phyloP scores from a whole-genome alignment of 805 yeast genomes.

The Cyberlindnera suaveolens region DNA sequence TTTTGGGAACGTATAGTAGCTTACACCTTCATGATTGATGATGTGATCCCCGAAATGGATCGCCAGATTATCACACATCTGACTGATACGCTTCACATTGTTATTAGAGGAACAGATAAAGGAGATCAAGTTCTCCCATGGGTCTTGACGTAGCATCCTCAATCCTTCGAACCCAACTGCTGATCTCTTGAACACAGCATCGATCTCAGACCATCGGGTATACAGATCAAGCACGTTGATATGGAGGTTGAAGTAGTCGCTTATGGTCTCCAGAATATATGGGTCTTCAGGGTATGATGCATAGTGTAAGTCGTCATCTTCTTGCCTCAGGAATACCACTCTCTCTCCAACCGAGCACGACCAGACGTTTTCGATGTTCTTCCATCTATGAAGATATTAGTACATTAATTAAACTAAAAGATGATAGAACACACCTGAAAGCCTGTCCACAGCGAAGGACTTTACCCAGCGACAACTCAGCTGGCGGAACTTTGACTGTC shows the following conservation, averaged over 20 bases:
- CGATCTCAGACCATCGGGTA: slow-evolving; percentile 53
- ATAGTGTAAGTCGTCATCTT: slow-evolving; percentile 44
- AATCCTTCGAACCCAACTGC: slow-evolving; percentile 53
- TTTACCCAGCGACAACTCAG: slow-evolving; percentile 53
- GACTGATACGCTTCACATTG: slow-evolving; percentile 86
- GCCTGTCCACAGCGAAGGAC: slow-evolving; percentile 85
- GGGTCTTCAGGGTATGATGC: slow-evolving; percentile 32
- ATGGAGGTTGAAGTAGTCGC: slow-evolving; percentile 66
- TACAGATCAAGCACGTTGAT: slow-evolving; percentile 50
- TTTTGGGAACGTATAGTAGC: slow-evolving; percentile 69
- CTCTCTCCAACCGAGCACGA: slow-evolving; percentile 54
- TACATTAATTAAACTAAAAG: neutral
- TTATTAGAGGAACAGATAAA: slow-evolving; percentile 96
- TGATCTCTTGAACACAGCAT: slow-evolving; percentile 39
- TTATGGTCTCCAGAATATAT: slow-evolving; percentile 38
- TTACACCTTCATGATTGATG: slow-evolving; percentile 43
- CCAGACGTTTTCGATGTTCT: slow-evolving; percentile 56
- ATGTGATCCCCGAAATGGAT: slow-evolving; percentile 60
- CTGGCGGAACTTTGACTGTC: slow-evolving; percentile 8
- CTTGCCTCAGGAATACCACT: slow-evolving; percentile 63
- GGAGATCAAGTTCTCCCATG: slow-evolving; percentile 90
- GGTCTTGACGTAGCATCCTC: slow-evolving; percentile 85
- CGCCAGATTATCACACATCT: slow-evolving; percentile 83
- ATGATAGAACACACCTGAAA: slow-evolving; percentile 33
- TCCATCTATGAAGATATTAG: slow-evolving; percentile 44